phyloP scores from a whole-genome alignment of 2,329 filamentous ascomycete genomes.

The Aspergillus amoenus region DNA sequence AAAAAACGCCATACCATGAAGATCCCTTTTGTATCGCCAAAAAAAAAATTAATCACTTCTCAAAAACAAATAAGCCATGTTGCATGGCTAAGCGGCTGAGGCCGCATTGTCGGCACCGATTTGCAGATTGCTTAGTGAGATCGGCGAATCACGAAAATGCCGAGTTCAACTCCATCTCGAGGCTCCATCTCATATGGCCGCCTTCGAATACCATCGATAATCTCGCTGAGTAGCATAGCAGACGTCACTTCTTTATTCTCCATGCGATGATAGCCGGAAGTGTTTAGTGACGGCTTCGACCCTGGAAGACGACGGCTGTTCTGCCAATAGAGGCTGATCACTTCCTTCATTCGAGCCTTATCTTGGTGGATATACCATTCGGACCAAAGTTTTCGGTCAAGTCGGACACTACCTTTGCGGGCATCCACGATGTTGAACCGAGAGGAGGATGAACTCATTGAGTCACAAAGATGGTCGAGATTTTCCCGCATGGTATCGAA shows the following conservation, averaged over 20 bases:
- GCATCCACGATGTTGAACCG: slow-evolving; percentile 51
- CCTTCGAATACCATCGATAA: slow-evolving; percentile 58
- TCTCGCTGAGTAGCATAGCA: slow-evolving; percentile 57
- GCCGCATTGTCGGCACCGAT: neutral
- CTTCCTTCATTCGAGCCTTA: slow-evolving; percentile 57
- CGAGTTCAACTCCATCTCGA: slow-evolving; percentile 46
- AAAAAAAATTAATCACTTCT: neutral
- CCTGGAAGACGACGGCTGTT: slow-evolving; percentile 36
- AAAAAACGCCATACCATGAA: slow-evolving; percentile 12
- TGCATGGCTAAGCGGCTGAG: neutral
- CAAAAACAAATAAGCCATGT: neutral
- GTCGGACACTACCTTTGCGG: slow-evolving; percentile 49
- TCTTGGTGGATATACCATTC: slow-evolving; percentile 68
- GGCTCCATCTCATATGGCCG: slow-evolving; percentile 50
- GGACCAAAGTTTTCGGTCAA: slow-evolving; percentile 57
- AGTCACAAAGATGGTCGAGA: slow-evolving; percentile 40
- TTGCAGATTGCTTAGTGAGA: slow-evolving; percentile 27
- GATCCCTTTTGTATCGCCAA: slow-evolving; percentile 1
- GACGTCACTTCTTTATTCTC: slow-evolving; percentile 50
- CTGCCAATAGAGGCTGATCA: slow-evolving; percentile 44
- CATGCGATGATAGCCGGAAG: slow-evolving; percentile 28
- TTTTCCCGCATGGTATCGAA: slow-evolving; percentile 52
- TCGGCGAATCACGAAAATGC: slow-evolving; percentile 51
- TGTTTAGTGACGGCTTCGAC: slow-evolving; percentile 26
- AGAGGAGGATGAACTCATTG: slow-evolving; percentile 37